phyloP scores from a whole-genome alignment of 2,329 filamentous ascomycete genomes.

The Fusarium torulosum region DNA sequence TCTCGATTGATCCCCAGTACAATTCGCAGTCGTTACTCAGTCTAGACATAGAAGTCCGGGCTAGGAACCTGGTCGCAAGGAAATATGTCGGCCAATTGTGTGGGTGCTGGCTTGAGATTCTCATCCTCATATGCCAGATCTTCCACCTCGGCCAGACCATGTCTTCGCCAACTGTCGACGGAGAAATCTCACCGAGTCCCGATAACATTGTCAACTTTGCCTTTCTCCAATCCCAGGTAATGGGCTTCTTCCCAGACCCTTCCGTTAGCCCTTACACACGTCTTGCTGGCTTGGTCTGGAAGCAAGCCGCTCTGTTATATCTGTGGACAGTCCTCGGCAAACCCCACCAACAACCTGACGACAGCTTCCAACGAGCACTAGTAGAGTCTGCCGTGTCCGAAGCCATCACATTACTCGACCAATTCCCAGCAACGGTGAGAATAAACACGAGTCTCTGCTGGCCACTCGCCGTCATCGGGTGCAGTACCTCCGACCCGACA shows the following conservation, averaged over 20 bases:
- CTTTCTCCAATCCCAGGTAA: conserved; percentile 57
- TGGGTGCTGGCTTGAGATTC: conserved; percentile 56
- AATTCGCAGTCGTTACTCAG: conserved; percentile 50
- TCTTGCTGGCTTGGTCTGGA: conserved; percentile 58
- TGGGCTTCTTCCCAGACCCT: conserved; percentile 55
- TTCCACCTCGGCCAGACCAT: conserved; percentile 60
- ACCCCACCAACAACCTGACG: conserved; percentile 40
- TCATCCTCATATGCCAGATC: conserved; percentile 55
- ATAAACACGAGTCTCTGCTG: conserved; percentile 58
- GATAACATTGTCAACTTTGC: conserved; percentile 60
- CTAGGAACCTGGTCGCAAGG: conserved; percentile 46
- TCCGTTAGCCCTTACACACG: conserved; percentile 54
- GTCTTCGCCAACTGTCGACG: conserved; percentile 50
- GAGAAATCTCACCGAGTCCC: conserved; percentile 49
- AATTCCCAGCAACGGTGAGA: conserved; percentile 51
- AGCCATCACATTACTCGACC: conserved; percentile 50
- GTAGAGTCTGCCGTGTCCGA: conserved; percentile 50
- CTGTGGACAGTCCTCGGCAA: conserved; percentile 54
- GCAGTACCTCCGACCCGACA: conserved; percentile 51
- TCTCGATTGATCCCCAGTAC: conserved; percentile 56
- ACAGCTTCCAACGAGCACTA: conserved; percentile 42
- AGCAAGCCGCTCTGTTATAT: conserved; percentile 60
- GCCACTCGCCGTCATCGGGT: conserved; percentile 56
- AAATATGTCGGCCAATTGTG: conserved; percentile 55
- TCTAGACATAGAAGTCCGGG: conserved; percentile 49